These are phyloP conservation scores for Fraxinus angustifolia DNA, from an alignment of 305 asterid species.

Conservation along the genomic window DNA sequence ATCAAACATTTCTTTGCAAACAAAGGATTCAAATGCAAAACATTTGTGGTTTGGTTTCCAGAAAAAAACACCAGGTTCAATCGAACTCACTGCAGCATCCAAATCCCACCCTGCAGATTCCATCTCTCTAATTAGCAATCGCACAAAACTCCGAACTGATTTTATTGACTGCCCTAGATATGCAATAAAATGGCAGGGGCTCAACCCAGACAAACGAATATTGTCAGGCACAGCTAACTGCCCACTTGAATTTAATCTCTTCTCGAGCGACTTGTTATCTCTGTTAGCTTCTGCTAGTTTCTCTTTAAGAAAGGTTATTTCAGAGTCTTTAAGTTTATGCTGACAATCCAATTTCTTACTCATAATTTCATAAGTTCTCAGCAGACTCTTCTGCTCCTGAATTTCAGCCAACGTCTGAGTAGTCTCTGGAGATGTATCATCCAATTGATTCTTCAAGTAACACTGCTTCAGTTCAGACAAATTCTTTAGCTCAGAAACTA, in stretches of 20 bases:
- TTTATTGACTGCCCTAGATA: slow-evolving; percentile 43
- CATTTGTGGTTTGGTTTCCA: slow-evolving; percentile 47
- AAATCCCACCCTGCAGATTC: slow-evolving; percentile 70
- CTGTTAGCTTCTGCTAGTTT: slow-evolving; percentile 51
- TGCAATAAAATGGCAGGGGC: slow-evolving; percentile 47
- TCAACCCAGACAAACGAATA: slow-evolving; percentile 38
- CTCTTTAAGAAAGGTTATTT: slow-evolving; percentile 64
- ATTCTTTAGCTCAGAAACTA: slow-evolving; percentile 62
- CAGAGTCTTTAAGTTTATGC: slow-evolving; percentile 71
- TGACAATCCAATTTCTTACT: slow-evolving; percentile 68
- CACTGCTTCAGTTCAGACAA: slow-evolving; percentile 67
- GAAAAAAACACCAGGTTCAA: slow-evolving; percentile 50
- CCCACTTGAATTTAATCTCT: slow-evolving; percentile 53
- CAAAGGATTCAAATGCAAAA: slow-evolving; percentile 71
- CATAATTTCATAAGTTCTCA: slow-evolving; percentile 58
- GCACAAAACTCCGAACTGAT: slow-evolving; percentile 56
- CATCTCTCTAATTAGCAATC: slow-evolving; percentile 53
- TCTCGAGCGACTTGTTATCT: slow-evolving; percentile 54
- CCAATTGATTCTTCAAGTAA: slow-evolving; percentile 48
- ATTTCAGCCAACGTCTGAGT: slow-evolving; percentile 51
- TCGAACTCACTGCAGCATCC: slow-evolving; percentile 54
- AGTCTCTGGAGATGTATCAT: slow-evolving; percentile 46
- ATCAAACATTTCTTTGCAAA: slow-evolving; percentile 65
- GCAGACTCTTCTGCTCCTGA: slow-evolving; percentile 58
- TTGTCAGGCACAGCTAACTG: slow-evolving; percentile 36